Base-by-base conservation (phyloP, 192 early-diverging fungal species). In the Podila minutissima region DNA sequence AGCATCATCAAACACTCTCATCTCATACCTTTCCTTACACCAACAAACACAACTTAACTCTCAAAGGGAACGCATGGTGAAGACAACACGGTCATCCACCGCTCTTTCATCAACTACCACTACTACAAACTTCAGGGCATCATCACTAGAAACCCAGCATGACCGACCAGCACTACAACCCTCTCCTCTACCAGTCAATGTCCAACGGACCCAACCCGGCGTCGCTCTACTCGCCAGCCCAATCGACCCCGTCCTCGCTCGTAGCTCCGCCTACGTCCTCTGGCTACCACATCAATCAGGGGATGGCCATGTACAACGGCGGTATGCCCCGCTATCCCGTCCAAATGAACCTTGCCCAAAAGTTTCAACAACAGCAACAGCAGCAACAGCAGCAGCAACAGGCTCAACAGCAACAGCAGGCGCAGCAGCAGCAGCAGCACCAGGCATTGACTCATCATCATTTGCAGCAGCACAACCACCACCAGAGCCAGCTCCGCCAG, bases 291-390 rank as follows among this genome's bases (percentile, higher is more conserved):
- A 38, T 81, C n/a, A 65, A 66, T 26, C 77, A 81, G 51, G 70
- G 70, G 20, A 72, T 81, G 71, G 66, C 79, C 33, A 74, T 82
- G 71, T 86, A 86, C 57, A 75, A 75, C 35, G 74, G 78, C 38
- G 70, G 69, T 0, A 74, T 87, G 33, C 72, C 86, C 5, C 82
- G 84, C 13, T 87, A 85, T 51, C 83, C 86, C 22, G 81, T 87
- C 19, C 82, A 85, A 57, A 83, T 85, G 81, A 85, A 83, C 63
- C 60, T 87, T n/a, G 72, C 83, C 11, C 86, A 87, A 74, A 83
- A 87, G 74, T 67, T 83, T 13, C 86, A 82, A 32, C 84, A 71
- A 70, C 91, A 69, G 79, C 86, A 83, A 71, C 88, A 82, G 11
- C 67, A 76, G 38, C 71, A 83, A 49, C 68, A 74, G 31, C 72